Evolutionary conservation across 148 eudicot species (phyloP), one percentile per base, ranked within the genome.

Genomic region (Dysphania ambrosioides): DNA sequence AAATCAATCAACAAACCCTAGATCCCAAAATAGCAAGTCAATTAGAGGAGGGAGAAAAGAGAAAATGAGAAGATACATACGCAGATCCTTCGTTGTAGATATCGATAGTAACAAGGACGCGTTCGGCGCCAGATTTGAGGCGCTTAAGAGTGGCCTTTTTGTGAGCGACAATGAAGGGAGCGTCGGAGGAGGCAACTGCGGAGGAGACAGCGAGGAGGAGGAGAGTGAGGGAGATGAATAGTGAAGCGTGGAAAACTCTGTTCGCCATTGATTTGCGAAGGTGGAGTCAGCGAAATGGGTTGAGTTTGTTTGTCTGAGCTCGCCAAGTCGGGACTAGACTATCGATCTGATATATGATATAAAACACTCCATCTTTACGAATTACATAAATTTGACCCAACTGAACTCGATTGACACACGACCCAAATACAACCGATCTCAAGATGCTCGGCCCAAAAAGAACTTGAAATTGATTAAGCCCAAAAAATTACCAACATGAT

Each of bases 81-180:
- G 88, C 85, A 79, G 88, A 91, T 91, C 98, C 98, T 71, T 91
- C 85, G 72, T 91, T 93, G 83, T 85, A 89, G 76, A 93, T 88
- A 38, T 93, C 91, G 76, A 93, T 82, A 41, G 90, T 64, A 80
- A 93, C 94, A 76, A 91, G 86, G 44, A 93, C 88, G 1, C 86
- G 89, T 80, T 93, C 98, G 44, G 82, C 47, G 55, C 91, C 97
- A 75, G 97, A 85, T 73, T 91, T 93, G 83, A 89, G 92, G 77
- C 92, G 82, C 36, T 82, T 83, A 62, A 87, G 87, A 8, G 87
- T 56, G 32, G 97, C 94, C 71, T 90, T 93, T 90, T 93, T 93
- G 83, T 93, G 98, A 4, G 92, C 92, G 44, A 93, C 87, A 38
- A 93, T 85, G 81, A 93, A 93, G 0, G 98, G 98, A 1, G 74